phyloP scores from a whole-genome alignment of 768 basidiomycete genomes.

The Rickenella mellea region DNA sequence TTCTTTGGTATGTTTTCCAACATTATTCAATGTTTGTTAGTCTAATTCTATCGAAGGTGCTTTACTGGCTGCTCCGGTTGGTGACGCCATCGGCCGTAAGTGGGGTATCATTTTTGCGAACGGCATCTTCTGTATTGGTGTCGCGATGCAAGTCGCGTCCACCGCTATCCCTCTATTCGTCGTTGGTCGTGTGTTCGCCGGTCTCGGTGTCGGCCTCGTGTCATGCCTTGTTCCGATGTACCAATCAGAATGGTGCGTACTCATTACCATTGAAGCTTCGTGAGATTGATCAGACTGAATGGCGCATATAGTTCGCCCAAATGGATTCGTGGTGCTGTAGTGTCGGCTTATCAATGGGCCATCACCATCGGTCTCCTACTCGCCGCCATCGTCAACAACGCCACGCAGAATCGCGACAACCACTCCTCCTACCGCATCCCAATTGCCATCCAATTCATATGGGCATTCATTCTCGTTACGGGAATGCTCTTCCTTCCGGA shows the following conservation, averaged over 20 bases:
- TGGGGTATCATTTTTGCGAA: constrained; percentile 60
- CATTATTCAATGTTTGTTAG: not conserved
- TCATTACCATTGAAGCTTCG: constrained; percentile 62
- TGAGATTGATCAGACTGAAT: constrained; percentile 51
- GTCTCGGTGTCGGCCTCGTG: constrained; percentile 60
- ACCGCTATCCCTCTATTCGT: constrained; percentile 15
- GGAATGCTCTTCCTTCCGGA: constrained; percentile 69
- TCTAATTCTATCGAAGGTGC: not conserved
- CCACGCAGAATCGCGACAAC: constrained; percentile 38
- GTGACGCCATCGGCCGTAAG: constrained; percentile 57
- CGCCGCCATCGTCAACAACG: no score
- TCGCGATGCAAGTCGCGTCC: constrained; percentile 44
- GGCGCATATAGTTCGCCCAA: constrained; percentile 10
- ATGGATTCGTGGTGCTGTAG: not conserved
- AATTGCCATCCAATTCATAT: constrained; percentile 51
- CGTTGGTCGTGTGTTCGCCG: constrained; percentile 55
- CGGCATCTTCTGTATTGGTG: constrained; percentile 46
- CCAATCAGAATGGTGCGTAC: constrained; percentile 67
- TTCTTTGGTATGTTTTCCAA: constrained; percentile 44
- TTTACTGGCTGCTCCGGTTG: constrained; percentile 28
- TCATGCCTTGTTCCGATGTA: constrained; percentile 65
- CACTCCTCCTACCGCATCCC: constrained; percentile 54
- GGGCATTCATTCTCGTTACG: constrained; percentile 49
- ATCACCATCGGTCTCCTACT: constrained; percentile 42
- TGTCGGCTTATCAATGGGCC: not conserved